phyloP scores from a whole-genome alignment of 2,329 filamentous ascomycete species.

The Alternaria dauci region DNA sequence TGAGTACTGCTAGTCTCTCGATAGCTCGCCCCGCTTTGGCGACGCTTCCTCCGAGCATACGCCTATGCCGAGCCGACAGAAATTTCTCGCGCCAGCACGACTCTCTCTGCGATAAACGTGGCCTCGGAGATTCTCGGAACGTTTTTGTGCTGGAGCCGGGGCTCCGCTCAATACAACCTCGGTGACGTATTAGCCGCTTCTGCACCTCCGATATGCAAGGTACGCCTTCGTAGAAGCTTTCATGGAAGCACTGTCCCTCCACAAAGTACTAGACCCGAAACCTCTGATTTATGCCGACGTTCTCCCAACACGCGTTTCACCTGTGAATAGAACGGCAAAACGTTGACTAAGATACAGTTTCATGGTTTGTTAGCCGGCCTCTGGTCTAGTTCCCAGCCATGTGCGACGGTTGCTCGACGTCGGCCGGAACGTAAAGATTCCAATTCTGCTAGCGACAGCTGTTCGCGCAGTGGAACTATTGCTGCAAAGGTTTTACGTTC shows the following conservation, averaged over 20 bases:
- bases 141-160: conserved; percentile 15
- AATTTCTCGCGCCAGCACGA: conserved; percentile 33
- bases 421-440: conserved; percentile 13
- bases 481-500: not conserved
- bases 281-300: conserved; percentile 18
- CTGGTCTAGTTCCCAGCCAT: conserved; percentile 1
- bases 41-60: conserved; percentile 35
- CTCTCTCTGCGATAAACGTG: conserved; percentile 27
- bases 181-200: conserved; percentile 31
- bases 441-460: not conserved
- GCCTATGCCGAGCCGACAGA: conserved; percentile 34
- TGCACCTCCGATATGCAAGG: conserved; percentile 32
- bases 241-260: conserved; percentile 18
- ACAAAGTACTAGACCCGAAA: conserved; percentile 10
- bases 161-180: conserved; percentile 27
- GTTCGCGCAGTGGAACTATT: conserved; percentile 2
- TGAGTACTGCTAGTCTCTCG: conserved; percentile 30
- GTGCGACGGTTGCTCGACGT: conserved; percentile 19
- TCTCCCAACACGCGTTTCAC: conserved; percentile 10
- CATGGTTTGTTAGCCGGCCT: conserved; percentile 3
- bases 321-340: conserved; percentile 2
- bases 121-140: conserved; percentile 37
- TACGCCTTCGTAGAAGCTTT: conserved; percentile 24
- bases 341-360: conserved; percentile 16
- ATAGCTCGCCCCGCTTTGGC: conserved; percentile 39